Conservation (phyloP, 495 filamentous ascomycete genomes). For the Alectoria sarmentosa region DNA sequence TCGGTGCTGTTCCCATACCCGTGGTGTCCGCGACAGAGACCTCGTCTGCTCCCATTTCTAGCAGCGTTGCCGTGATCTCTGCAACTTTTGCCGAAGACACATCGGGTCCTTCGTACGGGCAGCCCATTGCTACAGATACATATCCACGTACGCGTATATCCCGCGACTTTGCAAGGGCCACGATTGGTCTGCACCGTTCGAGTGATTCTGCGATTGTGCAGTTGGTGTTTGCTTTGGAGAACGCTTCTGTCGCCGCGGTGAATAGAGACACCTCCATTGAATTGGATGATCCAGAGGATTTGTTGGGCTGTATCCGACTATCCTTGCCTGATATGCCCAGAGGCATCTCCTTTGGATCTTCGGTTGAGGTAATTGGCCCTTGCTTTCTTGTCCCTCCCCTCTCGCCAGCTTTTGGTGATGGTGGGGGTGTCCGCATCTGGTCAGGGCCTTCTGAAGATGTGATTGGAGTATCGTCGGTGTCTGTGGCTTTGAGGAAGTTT, state of each 20-base stretch:
- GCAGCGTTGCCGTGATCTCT: conserved; percentile 68
- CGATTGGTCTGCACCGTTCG: conserved; percentile 65
- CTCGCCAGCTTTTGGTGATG: conserved; percentile 16
- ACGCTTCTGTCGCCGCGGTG: conserved; percentile 84
- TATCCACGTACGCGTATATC: conserved; percentile 81
- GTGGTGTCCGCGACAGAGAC: conserved; percentile 93
- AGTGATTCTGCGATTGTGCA: conserved; percentile 79
- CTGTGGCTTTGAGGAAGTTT: conserved; percentile 35
- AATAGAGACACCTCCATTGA: conserved; percentile 82
- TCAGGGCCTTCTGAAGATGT: conserved; percentile 32
- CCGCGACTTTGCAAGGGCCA: conserved; percentile 60
- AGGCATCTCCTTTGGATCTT: conserved; percentile 38
- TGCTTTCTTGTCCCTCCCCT: conserved; percentile 29
- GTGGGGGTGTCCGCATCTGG: conserved; percentile 25
- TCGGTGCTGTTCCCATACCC: conserved; percentile 88
- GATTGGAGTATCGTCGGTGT: conserved; percentile 25
- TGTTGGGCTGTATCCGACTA: conserved; percentile 8
- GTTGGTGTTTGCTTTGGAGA: conserved; percentile 88
- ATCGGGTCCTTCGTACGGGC: conserved; percentile 86
- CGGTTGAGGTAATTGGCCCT: conserved; percentile 35
- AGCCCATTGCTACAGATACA: conserved; percentile 89
- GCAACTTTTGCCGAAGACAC: conserved; percentile 73
- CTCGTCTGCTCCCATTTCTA: conserved; percentile 95
- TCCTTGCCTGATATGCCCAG: conserved; percentile 22
- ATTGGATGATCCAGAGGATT: conserved; percentile 30